phyloP scores from a whole-genome alignment of 257 asterid species.

The Solanum sitiens region DNA sequence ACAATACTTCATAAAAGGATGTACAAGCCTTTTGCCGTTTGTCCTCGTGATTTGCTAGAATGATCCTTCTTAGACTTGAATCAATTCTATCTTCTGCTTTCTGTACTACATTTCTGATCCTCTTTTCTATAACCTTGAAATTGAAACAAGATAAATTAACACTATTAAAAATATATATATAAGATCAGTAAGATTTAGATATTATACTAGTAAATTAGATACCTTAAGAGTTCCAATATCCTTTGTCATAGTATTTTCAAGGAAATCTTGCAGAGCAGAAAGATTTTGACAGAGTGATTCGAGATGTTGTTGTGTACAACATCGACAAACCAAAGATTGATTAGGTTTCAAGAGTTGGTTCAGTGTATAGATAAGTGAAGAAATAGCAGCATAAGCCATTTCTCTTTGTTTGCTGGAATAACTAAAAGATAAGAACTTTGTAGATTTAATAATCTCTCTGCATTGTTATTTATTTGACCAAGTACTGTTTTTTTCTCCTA shows the following conservation, averaged over 20 bases:
- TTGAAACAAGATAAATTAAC: too few species aligned
- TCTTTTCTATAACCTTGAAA: background rate
- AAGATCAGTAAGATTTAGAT: too few species aligned
- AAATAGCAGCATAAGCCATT: constrained; percentile 19
- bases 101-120: background rate
- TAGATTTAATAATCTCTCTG: too few species aligned
- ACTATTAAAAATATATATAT: too few species aligned
- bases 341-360: constrained; percentile 7
- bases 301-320: background rate
- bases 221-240: background rate
- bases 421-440: too few species aligned
- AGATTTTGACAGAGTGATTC: background rate
- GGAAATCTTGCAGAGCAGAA: background rate
- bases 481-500: too few species aligned
- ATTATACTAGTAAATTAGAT: too few species aligned
- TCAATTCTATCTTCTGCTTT: constrained; percentile 6
- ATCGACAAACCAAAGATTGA: background rate
- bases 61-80: background rate
- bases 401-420: background rate
- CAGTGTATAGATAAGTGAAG: constrained; percentile 10
- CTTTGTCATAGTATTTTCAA: background rate
- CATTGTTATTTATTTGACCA: too few species aligned
- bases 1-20: background rate
- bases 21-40: background rate
- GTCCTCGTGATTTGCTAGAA: background rate